phyloP scores from a whole-genome alignment of 2,329 filamentous ascomycete species.

The Sporothrix dimorphospora region DNA sequence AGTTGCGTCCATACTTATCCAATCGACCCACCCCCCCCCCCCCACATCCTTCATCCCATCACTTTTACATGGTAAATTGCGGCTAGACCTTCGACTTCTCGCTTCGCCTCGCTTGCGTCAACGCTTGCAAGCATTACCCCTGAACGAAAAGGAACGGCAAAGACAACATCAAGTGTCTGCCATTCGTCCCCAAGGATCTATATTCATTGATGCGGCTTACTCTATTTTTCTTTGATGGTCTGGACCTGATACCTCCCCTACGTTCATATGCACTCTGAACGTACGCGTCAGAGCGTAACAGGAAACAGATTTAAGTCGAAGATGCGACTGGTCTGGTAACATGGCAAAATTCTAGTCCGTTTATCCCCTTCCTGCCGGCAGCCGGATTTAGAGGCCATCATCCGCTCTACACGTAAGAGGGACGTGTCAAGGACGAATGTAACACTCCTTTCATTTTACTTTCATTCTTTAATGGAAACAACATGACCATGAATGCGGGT shows the following conservation, averaged over 20 bases:
- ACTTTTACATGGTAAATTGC: neutral
- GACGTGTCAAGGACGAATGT: neutral
- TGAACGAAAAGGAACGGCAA: neutral
- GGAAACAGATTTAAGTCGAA: neutral
- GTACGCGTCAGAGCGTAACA: neutral
- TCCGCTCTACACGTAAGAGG: neutral
- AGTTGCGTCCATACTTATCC: too few relatives aligned
- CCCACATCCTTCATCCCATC: too few relatives aligned
- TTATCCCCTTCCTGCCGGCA: neutral
- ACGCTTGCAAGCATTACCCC: conserved; percentile 12
- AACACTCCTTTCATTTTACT: neutral
- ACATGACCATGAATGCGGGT: neutral
- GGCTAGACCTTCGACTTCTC: conserved; percentile 5
- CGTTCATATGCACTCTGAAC: too few relatives aligned
- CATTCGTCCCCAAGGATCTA: neutral
- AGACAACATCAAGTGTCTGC: neutral
- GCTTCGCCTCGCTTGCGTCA: conserved; percentile 17
- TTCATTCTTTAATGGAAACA: neutral
- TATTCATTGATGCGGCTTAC: neutral
- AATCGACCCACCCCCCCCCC: too few relatives aligned
- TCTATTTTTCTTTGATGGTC: neutral
- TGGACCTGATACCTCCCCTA: neutral
- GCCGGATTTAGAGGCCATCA: neutral
- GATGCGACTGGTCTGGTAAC: neutral
- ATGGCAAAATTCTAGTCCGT: neutral